Conservation (phyloP, 2,329 filamentous ascomycete species). For the Penicillium sp. region DNA sequence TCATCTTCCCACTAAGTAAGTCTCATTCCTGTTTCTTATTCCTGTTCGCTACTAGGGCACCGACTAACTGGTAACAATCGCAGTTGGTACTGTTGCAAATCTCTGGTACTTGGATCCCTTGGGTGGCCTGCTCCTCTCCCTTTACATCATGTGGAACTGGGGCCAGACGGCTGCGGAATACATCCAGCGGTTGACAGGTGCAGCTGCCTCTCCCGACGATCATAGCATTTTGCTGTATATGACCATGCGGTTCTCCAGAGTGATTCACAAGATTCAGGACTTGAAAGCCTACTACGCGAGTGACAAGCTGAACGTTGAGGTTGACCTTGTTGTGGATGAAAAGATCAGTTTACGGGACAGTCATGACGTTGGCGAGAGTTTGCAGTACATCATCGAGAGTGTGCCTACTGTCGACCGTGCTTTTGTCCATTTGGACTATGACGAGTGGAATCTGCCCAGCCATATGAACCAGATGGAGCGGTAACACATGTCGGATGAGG, state of each 20-base stretch:
- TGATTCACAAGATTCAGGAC: conserved; percentile 66
- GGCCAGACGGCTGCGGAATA: conserved; percentile 60
- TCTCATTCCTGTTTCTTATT: not conserved
- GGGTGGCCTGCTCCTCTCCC: conserved; percentile 59
- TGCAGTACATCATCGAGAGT: conserved; percentile 62
- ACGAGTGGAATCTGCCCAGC: conserved; percentile 44
- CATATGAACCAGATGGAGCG: conserved; percentile 38
- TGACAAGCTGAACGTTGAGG: conserved; percentile 61
- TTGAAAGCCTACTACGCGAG: conserved; percentile 63
- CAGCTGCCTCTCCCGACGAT: conserved; percentile 57
- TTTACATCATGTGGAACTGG: conserved; percentile 63
- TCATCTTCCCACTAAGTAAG: conserved; percentile 71
- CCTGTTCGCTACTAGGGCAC: not conserved
- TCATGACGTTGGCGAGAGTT: conserved; percentile 59
- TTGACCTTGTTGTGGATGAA: conserved; percentile 61
- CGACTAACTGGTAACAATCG: not conserved
- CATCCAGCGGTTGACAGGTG: conserved; percentile 61
- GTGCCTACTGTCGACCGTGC: conserved; percentile 44
- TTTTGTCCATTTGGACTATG: conserved; percentile 53
- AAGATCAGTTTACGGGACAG: conserved; percentile 54
- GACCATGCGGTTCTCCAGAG: conserved; percentile 88
- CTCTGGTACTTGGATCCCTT: conserved; percentile 61
- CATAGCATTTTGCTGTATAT: conserved; percentile 84
- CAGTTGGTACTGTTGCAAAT: conserved; percentile 38
- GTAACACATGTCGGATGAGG: not conserved